Base-by-base conservation (phyloP, 208 protist genomes). In the Acanthamoeba sp. region DNA sequence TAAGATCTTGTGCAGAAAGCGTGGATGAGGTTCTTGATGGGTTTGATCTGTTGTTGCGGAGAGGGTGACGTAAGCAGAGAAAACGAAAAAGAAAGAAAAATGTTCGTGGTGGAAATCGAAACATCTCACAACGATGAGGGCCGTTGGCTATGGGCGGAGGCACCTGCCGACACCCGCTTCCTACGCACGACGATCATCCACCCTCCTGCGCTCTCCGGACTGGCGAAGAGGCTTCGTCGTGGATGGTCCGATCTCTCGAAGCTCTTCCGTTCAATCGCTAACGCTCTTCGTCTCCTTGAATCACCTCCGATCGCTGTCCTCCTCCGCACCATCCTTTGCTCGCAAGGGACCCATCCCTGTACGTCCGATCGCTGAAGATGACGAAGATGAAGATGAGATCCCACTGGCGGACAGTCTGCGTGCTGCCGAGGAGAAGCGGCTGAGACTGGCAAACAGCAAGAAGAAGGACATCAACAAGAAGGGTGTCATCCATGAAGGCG, bases 401-500 rank as follows among this genome's bases (percentile, higher is more conserved):
- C 10, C 45, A 6, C 45, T 50, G 45, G 45, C 45, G 18, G 18
- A 50, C 45, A 50, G 73, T 3, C 12, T 84, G 34, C 14, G 7
- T 3, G 1, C 1, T n/a, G 45, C 29, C 27, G 73, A 84, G 32
- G 27, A 84, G 29, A 84, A 24, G 73, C 20, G 73, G 29, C 29
- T 16, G 22, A 9, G 73, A 1, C 34, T 84, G 40, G 14, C 22
- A 7, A 84, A 84, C 73, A 84, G 73, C 45, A 84, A 84, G 73
- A 1, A 27, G 73, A 40, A 16, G 45, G 73, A 84, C 34, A 84
- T 84, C 73, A 84, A 52, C 38, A 84, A 84, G 29, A 84, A 52
- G 73, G 73, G 73, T 0, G 73, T 84, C 45, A 36, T 16, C 27
- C 6, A 36, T 5, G 9, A 45, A 24, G 73, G 73, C 73, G 34